Evolutionary conservation across 148 eudicot genomes (phyloP).

Genomic region (Dysphania ambrosioides): DNA sequence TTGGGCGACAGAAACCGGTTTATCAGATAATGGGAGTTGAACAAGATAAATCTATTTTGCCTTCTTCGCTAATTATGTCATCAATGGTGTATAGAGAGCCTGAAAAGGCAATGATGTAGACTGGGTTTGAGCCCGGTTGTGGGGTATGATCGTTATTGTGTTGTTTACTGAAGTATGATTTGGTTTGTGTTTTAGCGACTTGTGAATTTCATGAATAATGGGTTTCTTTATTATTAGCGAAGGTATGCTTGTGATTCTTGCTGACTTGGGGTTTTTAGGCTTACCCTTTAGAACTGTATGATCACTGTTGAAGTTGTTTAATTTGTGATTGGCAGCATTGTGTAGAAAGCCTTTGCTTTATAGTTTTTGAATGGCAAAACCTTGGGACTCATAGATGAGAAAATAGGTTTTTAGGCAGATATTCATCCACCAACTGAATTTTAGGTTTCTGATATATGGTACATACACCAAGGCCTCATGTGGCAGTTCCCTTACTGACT

Average conservation of each 20-base stretch:
- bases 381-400: neutral
- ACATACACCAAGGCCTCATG: neutral
- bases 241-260: neutral
- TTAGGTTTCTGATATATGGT: neutral
- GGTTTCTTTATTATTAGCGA: neutral
- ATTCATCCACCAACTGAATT: neutral
- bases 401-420: neutral
- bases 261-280: neutral
- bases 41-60: conserved; percentile 32
- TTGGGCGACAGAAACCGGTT: conserved; percentile 44
- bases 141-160: neutral
- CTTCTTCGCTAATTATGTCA: neutral
- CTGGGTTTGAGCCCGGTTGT: neutral
- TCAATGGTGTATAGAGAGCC: neutral
- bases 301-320: no score
- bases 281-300: neutral
- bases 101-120: neutral
- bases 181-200: neutral
- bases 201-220: neutral
- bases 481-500: neutral
- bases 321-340: neutral
- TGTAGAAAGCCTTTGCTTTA: neutral
- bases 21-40: conserved; percentile 82
- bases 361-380: neutral
- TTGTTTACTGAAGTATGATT: neutral